These are phyloP conservation scores for Fonsecaea nubica DNA, from an alignment of 2,329 filamentous ascomycete genomes.

Conservation along the genomic window DNA sequence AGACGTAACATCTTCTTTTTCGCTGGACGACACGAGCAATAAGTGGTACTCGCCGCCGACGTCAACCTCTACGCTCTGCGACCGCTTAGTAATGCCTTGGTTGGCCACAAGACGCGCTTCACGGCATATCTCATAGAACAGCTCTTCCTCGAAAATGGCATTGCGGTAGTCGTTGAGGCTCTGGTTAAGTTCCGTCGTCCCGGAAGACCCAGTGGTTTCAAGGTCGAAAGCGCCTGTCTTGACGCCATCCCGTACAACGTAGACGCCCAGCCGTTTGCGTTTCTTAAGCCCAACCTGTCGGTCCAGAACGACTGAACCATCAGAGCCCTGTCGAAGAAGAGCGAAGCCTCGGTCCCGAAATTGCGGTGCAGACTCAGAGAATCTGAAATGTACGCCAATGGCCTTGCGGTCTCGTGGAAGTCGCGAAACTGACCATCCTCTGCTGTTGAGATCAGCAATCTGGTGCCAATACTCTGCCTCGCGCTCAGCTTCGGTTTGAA, in stretches of 20 bases:
- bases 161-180: constrained; percentile 51
- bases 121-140: constrained; percentile 86
- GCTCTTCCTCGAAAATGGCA: constrained; percentile 68
- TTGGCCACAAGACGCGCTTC: constrained; percentile 77
- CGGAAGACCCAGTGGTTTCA: constrained; percentile 26
- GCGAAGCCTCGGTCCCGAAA: constrained; percentile 78
- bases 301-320: constrained; percentile 79
- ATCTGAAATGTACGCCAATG: constrained; percentile 87
- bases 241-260: constrained; percentile 28
- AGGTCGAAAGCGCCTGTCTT: constrained; percentile 31
- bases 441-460: constrained; percentile 77
- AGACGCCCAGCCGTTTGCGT: constrained; percentile 69
- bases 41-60: constrained; percentile 64
- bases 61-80: constrained; percentile 63
- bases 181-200: constrained; percentile 43
- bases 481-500: constrained; percentile 77
- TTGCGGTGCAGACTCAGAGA: constrained; percentile 70
- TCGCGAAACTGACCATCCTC: constrained; percentile 84
- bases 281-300: constrained; percentile 55
- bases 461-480: constrained; percentile 92
- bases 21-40: constrained; percentile 70
- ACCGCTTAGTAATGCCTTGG: constrained; percentile 71
- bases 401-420: constrained; percentile 75
- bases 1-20: constrained; percentile 54
- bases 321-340: constrained; percentile 73